Evolutionary conservation across 768 basidiomycete genomes (phyloP), one percentile per base, ranked within the genome.

Genomic region (Pleurotus ostreatus): DNA sequence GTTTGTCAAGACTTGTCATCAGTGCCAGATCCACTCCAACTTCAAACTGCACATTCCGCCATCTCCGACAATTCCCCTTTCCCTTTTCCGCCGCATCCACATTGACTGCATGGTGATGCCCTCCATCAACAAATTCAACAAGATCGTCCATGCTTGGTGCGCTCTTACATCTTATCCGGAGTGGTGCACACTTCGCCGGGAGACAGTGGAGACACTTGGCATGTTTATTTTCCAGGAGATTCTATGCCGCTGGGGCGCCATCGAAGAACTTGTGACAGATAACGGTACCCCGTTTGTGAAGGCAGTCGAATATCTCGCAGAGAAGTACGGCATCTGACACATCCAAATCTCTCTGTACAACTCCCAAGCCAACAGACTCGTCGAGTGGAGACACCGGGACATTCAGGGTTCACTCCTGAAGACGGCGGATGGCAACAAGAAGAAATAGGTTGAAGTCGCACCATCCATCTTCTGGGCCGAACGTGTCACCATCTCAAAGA

Each of bases 201-300:
- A 72, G 23, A 68, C 59, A 3, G 61, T 57, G 5, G 51, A 60
- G 12, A 44, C 53, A 0, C 49, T 72, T 1, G 69, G 54, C 0
- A 5, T 57, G 13, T 71, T 68, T 59, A 57, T 72, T 5, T 64
- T 69, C 26, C 60, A 69, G 38, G 66, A 68, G 1, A 63, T 57
- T 61, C 47, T 60, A 9, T 66, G 64, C 49, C 49, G 57, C 44
- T 71, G 66, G 66, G 76, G 76, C 9, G 63, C 65, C 0, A 22
- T 77, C 0, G 57, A 56, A 3, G 68, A 74, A 30, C 68, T 79
- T 4, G 66, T 77, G 0, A 74, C 73, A 0, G 75, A 78, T 59
- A 75, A 75, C 59, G 66, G 73, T 0, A 59, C 68, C 0, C 65
- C 66, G 0, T 67, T 72, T 40, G 46, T 71, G 2, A 61, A 63